Conservation (phyloP, 139 green algal species). For the Coelastrella sp. region DNA sequence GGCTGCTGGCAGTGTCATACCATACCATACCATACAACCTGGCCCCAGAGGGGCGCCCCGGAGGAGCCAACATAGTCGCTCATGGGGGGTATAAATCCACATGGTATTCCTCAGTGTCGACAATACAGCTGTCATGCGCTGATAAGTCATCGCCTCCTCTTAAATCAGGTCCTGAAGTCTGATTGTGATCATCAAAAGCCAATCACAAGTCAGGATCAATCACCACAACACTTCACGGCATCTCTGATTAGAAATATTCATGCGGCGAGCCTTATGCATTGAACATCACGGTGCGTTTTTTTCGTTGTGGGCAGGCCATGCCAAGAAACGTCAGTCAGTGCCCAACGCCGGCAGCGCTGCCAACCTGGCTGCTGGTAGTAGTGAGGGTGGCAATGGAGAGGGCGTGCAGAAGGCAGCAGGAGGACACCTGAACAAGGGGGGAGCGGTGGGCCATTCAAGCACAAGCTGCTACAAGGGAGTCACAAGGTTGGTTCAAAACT, state of each 20-base stretch:
- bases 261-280: not conserved
- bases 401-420: not conserved
- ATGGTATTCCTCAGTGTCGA: too few species aligned
- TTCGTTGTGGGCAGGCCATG: not conserved
- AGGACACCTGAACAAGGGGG: not conserved
- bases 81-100: too few species aligned
- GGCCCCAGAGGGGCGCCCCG: too few species aligned
- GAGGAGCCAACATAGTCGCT: too few species aligned
- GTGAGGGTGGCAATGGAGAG: not conserved
- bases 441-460: not conserved
- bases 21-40: too few species aligned
- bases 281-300: not conserved
- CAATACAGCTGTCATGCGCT: too few species aligned
- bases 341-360: not conserved
- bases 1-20: not conserved
- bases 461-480: slow-evolving; percentile 44
- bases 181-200: too few species aligned
- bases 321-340: not conserved
- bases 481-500: not conserved
- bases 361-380: not conserved
- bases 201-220: too few species aligned
- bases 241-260: too few species aligned
- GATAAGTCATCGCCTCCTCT: too few species aligned
- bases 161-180: too few species aligned
- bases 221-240: too few species aligned